A percentile compares a stretch with the other conserved stretches of the same genome.
phyloP scores from a whole-genome alignment of 192 early-diverging fungal species.

The Radiomyces spectabilis region DNA sequence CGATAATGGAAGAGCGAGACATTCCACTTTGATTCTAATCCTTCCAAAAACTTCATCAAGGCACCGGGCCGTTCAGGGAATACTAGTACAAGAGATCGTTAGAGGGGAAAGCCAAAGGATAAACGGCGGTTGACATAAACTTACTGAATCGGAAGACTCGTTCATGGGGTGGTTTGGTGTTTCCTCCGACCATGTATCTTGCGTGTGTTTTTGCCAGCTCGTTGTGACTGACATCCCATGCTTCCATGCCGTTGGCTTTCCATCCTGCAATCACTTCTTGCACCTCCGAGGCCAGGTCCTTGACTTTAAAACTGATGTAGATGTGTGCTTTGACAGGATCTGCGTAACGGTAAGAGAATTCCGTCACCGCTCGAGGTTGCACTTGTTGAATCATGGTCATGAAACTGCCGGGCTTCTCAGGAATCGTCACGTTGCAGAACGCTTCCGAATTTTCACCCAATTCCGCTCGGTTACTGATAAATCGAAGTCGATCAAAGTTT shows the following conservation, averaged over 20 bases:
- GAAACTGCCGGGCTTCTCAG: slow-evolving; percentile 86
- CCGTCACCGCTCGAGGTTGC: slow-evolving; percentile 81
- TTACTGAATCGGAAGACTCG: slow-evolving; percentile 79
- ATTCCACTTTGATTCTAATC: slow-evolving; percentile 61
- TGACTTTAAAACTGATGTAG: slow-evolving; percentile 82
- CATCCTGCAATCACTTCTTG: slow-evolving; percentile 59
- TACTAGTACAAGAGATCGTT: slow-evolving; percentile 23
- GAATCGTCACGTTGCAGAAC: slow-evolving; percentile 85
- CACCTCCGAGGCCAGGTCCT: slow-evolving; percentile 64
- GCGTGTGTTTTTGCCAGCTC: slow-evolving; percentile 97
- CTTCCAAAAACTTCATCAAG: slow-evolving; percentile 75
- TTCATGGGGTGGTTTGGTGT: slow-evolving; percentile 71
- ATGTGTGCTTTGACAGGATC: slow-evolving; percentile 75
- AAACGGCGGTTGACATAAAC: background rate
- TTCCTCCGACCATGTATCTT: slow-evolving; percentile 86
- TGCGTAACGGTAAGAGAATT: slow-evolving; percentile 83
- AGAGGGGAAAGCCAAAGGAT: background rate
- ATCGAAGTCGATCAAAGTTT: slow-evolving; percentile 97
- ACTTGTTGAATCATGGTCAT: slow-evolving; percentile 73
- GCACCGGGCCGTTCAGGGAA: slow-evolving; percentile 96
- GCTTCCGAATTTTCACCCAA: slow-evolving; percentile 92
- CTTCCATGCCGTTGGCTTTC: slow-evolving; percentile 53
- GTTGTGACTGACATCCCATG: slow-evolving; percentile 81
- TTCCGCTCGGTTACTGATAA: slow-evolving; percentile 92
- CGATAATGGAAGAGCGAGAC: slow-evolving; percentile 95